Percentiles rank a stretch among this genome's conserved stretches.
Evolutionary conservation across 140 eudicot genomes (phyloP).

Genomic region (Senecio squalidus): DNA sequence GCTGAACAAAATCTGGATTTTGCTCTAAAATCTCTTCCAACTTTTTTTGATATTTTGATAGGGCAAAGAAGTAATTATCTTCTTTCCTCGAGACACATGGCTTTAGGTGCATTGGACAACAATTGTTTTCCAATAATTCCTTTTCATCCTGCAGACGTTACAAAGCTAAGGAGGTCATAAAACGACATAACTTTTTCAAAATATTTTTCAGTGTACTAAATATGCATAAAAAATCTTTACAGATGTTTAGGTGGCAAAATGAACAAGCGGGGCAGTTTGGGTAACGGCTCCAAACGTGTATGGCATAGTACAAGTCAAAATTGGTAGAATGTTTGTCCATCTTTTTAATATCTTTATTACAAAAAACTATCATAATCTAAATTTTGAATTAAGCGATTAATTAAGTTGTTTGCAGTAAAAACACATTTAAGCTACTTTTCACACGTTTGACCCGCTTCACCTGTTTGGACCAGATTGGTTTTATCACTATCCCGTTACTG

Average conservation of each 20-base stretch:
- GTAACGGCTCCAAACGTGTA: too few relatives aligned
- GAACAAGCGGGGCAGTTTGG: not conserved
- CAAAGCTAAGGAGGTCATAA: conserved; percentile 6
- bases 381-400: too few relatives aligned
- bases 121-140: conserved; percentile 74
- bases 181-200: not conserved
- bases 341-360: too few relatives aligned
- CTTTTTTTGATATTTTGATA: conserved; percentile 83
- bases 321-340: too few relatives aligned
- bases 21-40: conserved; percentile 58
- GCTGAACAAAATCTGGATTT: conserved; percentile 84
- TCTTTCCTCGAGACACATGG: conserved; percentile 89
- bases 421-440: too few relatives aligned
- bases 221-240: not conserved
- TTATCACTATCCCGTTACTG: too few relatives aligned
- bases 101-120: conserved; percentile 93
- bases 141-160: conserved; percentile 65
- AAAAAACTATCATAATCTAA: too few relatives aligned
- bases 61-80: conserved; percentile 92
- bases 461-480: not conserved
- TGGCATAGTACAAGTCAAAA: too few relatives aligned
- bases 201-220: not conserved
- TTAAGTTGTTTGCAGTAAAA: too few relatives aligned
- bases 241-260: not conserved
- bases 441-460: not conserved